Evolutionary conservation across 2,329 filamentous ascomycete genomes (phyloP).

Genomic region (Phialophora macrospora): DNA sequence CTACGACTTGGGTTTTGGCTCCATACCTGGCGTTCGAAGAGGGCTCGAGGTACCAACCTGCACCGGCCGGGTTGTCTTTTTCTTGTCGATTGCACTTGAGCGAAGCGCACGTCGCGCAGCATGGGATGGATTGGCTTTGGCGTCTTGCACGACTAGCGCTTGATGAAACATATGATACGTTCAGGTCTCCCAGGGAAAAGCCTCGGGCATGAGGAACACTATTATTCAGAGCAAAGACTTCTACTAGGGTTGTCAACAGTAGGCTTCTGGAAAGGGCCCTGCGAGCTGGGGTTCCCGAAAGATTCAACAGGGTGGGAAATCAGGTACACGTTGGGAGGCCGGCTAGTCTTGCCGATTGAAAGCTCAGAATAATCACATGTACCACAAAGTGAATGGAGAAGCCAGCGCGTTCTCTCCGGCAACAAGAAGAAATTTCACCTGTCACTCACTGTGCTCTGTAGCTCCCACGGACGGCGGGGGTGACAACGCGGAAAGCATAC

Average conservation of each 20-base stretch:
- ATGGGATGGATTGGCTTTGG: conserved; percentile 22
- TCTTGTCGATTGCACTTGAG: conserved; percentile 30
- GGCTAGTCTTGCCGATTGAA: conserved; percentile 10
- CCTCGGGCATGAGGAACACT: conserved; percentile 9
- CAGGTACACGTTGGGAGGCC: conserved; percentile 17
- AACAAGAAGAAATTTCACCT: conserved; percentile 4
- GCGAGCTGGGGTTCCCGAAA: conserved; percentile 2
- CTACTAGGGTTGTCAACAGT: conserved; percentile 8
- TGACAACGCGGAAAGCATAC: neutral
- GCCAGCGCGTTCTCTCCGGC: conserved; percentile 1
- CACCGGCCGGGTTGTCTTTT: conserved; percentile 6
- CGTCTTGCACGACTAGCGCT: conserved; percentile 18
- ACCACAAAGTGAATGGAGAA: conserved; percentile 13
- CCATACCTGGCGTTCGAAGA: conserved; percentile 19
- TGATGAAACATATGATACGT: conserved; percentile 18
- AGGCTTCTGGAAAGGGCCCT: conserved; percentile 4
- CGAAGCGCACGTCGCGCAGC: conserved; percentile 23
- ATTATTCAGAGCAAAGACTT: conserved; percentile 14
- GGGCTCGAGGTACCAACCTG: conserved; percentile 23
- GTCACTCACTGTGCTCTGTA: neutral
- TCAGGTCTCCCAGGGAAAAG: conserved; percentile 18
- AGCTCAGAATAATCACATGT: conserved; percentile 17
- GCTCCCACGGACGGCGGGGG: neutral
- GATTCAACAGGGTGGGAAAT: conserved; percentile 12
- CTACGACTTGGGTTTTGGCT: conserved; percentile 11